These are phyloP conservation scores for Candolleomyces efflorescens DNA, from an alignment of 768 basidiomycete genomes.

Conservation along the genomic window DNA sequence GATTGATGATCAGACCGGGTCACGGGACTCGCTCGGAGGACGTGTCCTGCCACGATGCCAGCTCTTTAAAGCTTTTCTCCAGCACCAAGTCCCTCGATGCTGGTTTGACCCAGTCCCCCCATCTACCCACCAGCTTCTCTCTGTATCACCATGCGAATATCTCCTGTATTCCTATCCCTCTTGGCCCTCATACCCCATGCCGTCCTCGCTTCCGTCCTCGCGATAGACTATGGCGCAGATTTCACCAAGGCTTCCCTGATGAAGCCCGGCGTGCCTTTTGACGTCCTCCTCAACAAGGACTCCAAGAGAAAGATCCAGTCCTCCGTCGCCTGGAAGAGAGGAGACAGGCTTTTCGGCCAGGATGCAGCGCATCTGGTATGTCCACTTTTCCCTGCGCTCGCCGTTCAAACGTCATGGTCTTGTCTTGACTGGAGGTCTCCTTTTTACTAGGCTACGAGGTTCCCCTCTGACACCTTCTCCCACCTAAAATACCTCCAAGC, in stretches of 20 bases:
- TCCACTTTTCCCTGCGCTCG: constrained; percentile 11
- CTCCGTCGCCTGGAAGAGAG: constrained; percentile 87
- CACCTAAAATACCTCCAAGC: constrained; percentile 84
- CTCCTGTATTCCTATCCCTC: constrained; percentile 33
- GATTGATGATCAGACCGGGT: background rate
- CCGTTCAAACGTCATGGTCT: background rate
- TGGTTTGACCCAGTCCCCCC: background rate
- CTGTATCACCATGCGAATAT: constrained; percentile 30
- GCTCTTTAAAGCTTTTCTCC: background rate
- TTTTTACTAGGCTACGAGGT: constrained; percentile 73
- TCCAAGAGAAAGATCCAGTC: constrained; percentile 95
- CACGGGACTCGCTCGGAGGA: background rate
- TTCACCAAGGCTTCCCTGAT: constrained; percentile 96
- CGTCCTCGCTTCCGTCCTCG: constrained; percentile 75
- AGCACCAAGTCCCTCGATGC: constrained; percentile 1
- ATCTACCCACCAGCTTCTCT: background rate
- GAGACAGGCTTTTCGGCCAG: constrained; percentile 82
- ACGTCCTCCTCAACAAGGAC: constrained; percentile 94
- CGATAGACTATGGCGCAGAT: constrained; percentile 98
- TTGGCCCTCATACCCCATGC: constrained; percentile 36
- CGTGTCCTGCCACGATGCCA: constrained; percentile 4
- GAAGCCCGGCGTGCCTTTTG: constrained; percentile 92
- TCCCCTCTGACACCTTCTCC: constrained; percentile 83
- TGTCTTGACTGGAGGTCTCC: too few species aligned
- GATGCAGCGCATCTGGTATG: constrained; percentile 88